phyloP scores from a whole-genome alignment of 2,329 filamentous ascomycete species.

The Fusarium duplospermum region DNA sequence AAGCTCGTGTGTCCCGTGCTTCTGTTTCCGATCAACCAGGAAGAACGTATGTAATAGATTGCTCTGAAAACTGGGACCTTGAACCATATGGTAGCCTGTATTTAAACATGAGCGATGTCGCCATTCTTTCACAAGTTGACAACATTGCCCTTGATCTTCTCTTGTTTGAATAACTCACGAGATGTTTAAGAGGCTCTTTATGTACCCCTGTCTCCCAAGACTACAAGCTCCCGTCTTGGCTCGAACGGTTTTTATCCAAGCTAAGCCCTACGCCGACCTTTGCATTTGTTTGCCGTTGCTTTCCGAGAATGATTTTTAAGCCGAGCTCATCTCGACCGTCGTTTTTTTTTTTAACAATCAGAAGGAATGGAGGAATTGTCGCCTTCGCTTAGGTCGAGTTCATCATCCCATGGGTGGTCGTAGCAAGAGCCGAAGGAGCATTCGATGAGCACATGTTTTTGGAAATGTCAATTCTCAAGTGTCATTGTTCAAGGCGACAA shows the following conservation, averaged over 20 bases:
- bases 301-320: not conserved
- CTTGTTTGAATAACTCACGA: not conserved
- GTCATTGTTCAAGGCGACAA: not conserved
- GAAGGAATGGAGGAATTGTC: not conserved
- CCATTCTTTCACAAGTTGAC: conserved; percentile 5
- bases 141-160: conserved; percentile 11
- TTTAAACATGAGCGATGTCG: conserved; percentile 7
- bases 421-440: not conserved
- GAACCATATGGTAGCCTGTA: not conserved
- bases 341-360: not conserved
- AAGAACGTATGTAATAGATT: not conserved
- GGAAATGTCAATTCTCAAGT: not conserved
- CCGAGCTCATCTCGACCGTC: not conserved
- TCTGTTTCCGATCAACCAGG: not conserved
- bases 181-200: not conserved
- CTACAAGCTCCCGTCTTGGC: not conserved
- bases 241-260: not conserved
- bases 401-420: not conserved
- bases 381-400: not conserved
- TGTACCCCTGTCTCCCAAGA: not conserved
- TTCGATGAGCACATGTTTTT: not conserved
- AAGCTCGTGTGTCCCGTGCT: not conserved
- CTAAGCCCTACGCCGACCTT: not conserved
- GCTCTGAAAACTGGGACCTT: not conserved
- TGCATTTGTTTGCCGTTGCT: not conserved